Evolutionary conservation across 768 basidiomycete genomes (phyloP), one percentile per base, ranked within the genome.

Genomic region (Russula griseocarnosa): DNA sequence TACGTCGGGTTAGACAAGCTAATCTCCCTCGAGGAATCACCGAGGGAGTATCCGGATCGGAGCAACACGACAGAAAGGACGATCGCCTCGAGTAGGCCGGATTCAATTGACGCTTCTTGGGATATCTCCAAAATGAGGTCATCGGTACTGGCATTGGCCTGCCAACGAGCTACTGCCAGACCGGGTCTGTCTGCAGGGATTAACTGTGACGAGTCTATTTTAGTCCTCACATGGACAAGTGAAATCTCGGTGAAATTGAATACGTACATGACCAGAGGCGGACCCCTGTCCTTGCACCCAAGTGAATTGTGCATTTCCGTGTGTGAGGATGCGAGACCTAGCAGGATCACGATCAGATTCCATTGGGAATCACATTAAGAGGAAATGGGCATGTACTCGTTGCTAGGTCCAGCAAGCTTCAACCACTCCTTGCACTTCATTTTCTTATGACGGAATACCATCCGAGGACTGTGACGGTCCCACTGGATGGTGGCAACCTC

Each of bases 401-500:
- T 47, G 0, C 53, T 42, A 24, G 51, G 57, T 13, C 57, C 56
- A 7, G 55, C 47, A 2, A 51, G 56, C 10, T 56, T 50, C 49
- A 63, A 34, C 62, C 62, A 63, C 3, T 57, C 38, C 56, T 46
- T 63, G 40, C 62, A 63, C 24, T 40, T 63, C 6, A 34, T 10
- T 40, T 52, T 63, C 57, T 58, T 34, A 13, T 32, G 24, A 34
- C 32, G 57, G 7, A 58, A 63, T 11, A 63, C 51, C 56, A 63
- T 53, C n/a, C 42, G 42, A 14, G 62, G 62, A n/a, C 51, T 63
- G 5, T 42, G 26, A 26, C 51, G 62, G n/a, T 58, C 32, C 62
- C 57, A 63, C 6, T 63, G 36, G 32, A 63, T 20, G 13, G 40
- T 58, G 20, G 62, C 62, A 9, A 63, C 5, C 62, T 58, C 57